phyloP scores from a whole-genome alignment of 139 green algal species.

The Zygnema circumcarinatum region DNA sequence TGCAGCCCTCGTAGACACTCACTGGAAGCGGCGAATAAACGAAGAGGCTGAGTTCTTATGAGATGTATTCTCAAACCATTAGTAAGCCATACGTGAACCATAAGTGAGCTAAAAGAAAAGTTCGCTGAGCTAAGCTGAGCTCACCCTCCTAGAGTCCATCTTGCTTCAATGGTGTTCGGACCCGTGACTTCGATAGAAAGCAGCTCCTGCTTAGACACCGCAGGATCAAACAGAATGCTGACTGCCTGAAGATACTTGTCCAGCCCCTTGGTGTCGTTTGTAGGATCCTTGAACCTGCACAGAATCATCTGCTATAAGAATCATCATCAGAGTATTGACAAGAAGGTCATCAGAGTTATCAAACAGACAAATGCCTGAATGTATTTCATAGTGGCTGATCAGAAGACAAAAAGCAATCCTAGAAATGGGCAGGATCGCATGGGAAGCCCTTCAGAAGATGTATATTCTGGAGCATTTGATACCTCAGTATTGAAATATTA shows the following conservation, averaged over 20 bases:
- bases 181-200: conserved; percentile 69
- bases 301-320: conserved; percentile 7
- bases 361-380: not conserved
- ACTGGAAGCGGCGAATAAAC: not conserved
- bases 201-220: conserved; percentile 69
- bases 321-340: not conserved
- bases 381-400: not conserved
- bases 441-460: not conserved
- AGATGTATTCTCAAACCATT: not conserved
- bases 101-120: not conserved
- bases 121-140: not conserved
- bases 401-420: not conserved
- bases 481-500: not conserved
- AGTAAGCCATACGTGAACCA: not conserved
- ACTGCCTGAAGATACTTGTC: conserved; percentile 73
- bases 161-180: conserved; percentile 68
- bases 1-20: not conserved
- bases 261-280: conserved; percentile 78
- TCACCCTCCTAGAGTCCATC: conserved; percentile 72
- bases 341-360: not conserved
- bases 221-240: conserved; percentile 81
- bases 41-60: not conserved
- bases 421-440: not conserved
- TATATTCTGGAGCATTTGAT: not conserved
- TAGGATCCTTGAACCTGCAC: conserved; percentile 80